Evolutionary conservation across 1,284 basidiomycete genomes (phyloP).

Genomic region (Cutaneotrichosporon sp.): DNA sequence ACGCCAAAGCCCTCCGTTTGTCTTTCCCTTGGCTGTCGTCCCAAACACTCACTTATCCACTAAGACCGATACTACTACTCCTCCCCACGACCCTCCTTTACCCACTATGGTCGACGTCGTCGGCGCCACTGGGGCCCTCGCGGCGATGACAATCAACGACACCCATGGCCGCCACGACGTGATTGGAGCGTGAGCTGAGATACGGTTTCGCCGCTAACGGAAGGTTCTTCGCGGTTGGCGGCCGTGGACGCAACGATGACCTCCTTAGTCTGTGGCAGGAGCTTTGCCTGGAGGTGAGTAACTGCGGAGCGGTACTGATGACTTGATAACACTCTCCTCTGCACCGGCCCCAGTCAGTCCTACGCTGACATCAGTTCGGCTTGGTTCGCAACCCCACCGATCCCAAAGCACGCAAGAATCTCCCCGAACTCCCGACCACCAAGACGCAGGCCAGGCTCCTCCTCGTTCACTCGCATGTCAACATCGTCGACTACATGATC

Average conservation of each 20-base stretch:
- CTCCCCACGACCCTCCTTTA: no score
- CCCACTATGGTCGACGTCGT: no score
- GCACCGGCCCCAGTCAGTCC: neutral
- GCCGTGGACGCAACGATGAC: neutral
- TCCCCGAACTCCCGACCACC: constrained; percentile 26
- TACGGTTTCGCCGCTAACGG: no score
- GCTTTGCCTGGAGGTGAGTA: constrained; percentile 40
- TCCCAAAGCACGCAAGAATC: neutral
- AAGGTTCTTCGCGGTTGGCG: neutral
- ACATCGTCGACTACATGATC: constrained; percentile 37
- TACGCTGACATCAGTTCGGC: constrained; percentile 20
- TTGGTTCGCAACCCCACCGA: constrained; percentile 17
- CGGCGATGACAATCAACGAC: no score
- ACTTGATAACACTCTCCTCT: neutral
- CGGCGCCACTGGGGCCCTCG: no score
- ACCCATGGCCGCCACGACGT: no score
- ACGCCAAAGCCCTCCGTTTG: no score
- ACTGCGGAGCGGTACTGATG: no score
- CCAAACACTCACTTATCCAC: no score
- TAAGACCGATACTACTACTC: no score
- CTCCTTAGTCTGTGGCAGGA: constrained; percentile 44
- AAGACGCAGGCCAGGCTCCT: constrained; percentile 28
- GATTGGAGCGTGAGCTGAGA: no score
- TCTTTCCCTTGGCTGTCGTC: no score
- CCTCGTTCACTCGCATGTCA: constrained; percentile 36